These are phyloP conservation scores for Castanopsis chinensis DNA, from an alignment of 306 rosid species.

Conservation along the genomic window DNA sequence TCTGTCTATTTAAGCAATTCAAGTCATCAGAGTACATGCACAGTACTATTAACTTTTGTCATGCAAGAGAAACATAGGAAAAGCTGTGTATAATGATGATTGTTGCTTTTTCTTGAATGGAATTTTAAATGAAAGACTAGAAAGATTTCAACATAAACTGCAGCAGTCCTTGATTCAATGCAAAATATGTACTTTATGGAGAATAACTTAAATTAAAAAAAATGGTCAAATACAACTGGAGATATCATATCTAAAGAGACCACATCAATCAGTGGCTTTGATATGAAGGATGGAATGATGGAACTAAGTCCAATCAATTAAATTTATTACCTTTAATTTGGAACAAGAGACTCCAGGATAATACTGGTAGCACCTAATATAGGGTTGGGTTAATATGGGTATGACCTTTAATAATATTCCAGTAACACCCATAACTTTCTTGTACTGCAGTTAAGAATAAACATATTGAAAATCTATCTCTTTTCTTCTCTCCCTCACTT, in stretches of 20 bases:
- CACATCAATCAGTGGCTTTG: background rate
- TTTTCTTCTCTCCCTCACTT: constrained; percentile 17
- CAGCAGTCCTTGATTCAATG: background rate
- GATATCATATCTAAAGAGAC: background rate
- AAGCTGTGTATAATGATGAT: background rate
- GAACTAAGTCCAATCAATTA: background rate
- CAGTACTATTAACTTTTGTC: background rate
- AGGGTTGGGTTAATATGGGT: background rate
- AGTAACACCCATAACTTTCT: background rate
- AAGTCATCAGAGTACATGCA: background rate
- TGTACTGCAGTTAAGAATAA: constrained; percentile 6
- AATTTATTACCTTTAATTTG: background rate
- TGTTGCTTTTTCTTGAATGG: background rate
- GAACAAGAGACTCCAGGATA: background rate
- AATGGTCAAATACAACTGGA: background rate
- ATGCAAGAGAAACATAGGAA: background rate
- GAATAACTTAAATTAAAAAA: background rate
- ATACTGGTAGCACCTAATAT: background rate
- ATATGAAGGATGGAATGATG: background rate
- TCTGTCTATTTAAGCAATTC: background rate
- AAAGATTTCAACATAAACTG: background rate
- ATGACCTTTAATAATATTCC: background rate
- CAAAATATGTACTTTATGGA: background rate
- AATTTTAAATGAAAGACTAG: background rate
- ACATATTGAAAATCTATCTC: background rate